Percentiles rank a stretch among this genome's conserved stretches.
phyloP scores from a whole-genome alignment of 305 asterid genomes.

The Ruellia speciosa region DNA sequence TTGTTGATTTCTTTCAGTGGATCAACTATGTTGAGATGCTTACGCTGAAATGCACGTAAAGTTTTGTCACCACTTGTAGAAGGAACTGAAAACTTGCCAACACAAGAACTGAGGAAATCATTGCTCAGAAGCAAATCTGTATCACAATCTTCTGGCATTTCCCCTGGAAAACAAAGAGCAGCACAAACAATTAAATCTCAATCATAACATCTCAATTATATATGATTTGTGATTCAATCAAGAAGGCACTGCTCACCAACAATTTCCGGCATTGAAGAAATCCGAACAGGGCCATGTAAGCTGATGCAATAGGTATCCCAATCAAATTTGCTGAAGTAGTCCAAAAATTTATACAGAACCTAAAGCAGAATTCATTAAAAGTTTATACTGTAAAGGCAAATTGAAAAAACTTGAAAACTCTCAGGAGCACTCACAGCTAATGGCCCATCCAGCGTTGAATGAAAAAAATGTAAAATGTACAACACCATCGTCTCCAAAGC shows the following conservation, averaged over 20 bases:
- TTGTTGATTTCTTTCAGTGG: conserved; percentile 72
- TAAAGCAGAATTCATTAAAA: conserved; percentile 24
- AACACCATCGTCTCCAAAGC: conserved; percentile 87
- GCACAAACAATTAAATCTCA: conserved; percentile 8
- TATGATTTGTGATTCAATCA: conserved; percentile 13
- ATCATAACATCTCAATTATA: neutral
- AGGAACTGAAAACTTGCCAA: conserved; percentile 56
- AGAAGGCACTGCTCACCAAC: conserved; percentile 44
- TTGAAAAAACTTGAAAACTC: conserved; percentile 13
- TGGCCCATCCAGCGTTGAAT: conserved; percentile 66
- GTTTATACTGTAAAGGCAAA: conserved; percentile 21
- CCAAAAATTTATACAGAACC: conserved; percentile 79
- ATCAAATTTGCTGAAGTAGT: conserved; percentile 71
- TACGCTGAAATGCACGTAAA: conserved; percentile 45
- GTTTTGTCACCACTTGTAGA: conserved; percentile 35
- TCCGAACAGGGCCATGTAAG: conserved; percentile 55
- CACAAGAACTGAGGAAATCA: conserved; percentile 53
- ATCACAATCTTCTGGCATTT: conserved; percentile 49
- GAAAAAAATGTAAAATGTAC: conserved; percentile 74
- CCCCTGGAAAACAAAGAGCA: conserved; percentile 39
- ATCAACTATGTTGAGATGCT: conserved; percentile 75
- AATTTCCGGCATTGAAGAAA: conserved; percentile 55
- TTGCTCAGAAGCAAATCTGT: conserved; percentile 46
- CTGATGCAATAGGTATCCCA: conserved; percentile 71
- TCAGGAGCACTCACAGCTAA: conserved; percentile 53